Conservation (phyloP, 163 green algal genomes). For the Scenedesmus sp. region DNA sequence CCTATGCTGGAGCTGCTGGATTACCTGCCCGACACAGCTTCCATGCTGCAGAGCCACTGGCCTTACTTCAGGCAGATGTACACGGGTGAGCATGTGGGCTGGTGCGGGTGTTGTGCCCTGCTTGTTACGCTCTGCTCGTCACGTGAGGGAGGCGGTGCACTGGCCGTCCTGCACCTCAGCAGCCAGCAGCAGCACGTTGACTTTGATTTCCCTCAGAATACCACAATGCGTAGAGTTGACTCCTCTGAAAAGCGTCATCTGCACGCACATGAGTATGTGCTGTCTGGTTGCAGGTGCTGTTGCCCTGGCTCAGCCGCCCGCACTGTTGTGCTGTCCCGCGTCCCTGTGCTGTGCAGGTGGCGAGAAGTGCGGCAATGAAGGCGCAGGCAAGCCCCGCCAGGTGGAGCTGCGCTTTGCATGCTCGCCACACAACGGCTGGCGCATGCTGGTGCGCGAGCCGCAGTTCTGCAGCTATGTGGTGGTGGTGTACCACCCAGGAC, state of each 20-base stretch:
- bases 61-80: slow-evolving; percentile 68
- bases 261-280: no score
- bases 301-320: no score
- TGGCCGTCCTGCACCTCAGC: no score
- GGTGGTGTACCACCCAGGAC: slow-evolving; percentile 66
- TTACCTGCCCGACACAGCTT: slow-evolving; percentile 57
- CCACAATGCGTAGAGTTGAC: no score
- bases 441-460: slow-evolving; percentile 70
- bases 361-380: background rate
- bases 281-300: no score
- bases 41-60: slow-evolving; percentile 54
- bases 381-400: background rate
- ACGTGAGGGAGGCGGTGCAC: no score
- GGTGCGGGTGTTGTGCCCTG: no score
- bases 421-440: slow-evolving; percentile 62
- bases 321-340: background rate
- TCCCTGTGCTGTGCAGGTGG: background rate
- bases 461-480: slow-evolving; percentile 73
- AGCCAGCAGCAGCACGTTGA: no score
- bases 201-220: no score
- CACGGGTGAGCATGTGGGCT: background rate
- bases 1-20: slow-evolving; percentile 63
- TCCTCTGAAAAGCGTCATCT: no score
- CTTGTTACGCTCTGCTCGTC: no score
- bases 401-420: slow-evolving; percentile 69